Evolutionary conservation across 2,329 filamentous ascomycete species (phyloP).

Genomic region (Colletotrichum zoysiae): DNA sequence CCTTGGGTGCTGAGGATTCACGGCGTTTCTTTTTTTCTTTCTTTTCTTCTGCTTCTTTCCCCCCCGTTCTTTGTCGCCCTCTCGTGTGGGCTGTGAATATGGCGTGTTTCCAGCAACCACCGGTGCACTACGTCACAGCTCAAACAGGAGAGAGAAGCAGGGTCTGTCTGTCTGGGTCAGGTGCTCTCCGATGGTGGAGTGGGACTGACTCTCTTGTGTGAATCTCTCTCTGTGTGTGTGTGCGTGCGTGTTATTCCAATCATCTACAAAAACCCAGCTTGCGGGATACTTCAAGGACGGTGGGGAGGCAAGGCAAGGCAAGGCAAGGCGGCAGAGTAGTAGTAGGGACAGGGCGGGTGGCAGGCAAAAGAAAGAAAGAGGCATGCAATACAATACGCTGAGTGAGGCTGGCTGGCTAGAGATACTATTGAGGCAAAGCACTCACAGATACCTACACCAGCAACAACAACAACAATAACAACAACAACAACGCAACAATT

Average conservation of each 20-base stretch:
- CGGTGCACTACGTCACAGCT: not conserved
- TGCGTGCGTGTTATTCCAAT: not conserved
- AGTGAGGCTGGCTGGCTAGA: not conserved
- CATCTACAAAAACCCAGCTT: not conserved
- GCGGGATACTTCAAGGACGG: not conserved
- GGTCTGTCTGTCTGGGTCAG: too few relatives aligned
- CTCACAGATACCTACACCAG: not conserved
- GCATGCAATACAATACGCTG: too few relatives aligned
- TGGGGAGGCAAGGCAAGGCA: too few relatives aligned
- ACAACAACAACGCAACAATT: not conserved
- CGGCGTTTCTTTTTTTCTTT: not conserved
- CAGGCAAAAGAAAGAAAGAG: not conserved
- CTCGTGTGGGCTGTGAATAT: not conserved
- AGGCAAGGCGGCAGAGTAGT: too few relatives aligned
- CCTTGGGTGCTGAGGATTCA: not conserved
- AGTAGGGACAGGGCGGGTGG: not conserved
- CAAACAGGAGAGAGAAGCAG: not conserved
- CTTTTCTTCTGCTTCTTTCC: not conserved
- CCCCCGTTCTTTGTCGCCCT: not conserved
- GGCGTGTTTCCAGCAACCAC: not conserved
- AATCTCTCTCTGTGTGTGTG: not conserved
- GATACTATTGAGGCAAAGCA: constrained; percentile 2
- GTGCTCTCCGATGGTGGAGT: not conserved
- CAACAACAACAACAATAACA: not conserved
- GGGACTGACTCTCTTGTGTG: not conserved